Evolutionary conservation across 345 rosid species (phyloP).

Genomic region (Nephelium lappaceum): DNA sequence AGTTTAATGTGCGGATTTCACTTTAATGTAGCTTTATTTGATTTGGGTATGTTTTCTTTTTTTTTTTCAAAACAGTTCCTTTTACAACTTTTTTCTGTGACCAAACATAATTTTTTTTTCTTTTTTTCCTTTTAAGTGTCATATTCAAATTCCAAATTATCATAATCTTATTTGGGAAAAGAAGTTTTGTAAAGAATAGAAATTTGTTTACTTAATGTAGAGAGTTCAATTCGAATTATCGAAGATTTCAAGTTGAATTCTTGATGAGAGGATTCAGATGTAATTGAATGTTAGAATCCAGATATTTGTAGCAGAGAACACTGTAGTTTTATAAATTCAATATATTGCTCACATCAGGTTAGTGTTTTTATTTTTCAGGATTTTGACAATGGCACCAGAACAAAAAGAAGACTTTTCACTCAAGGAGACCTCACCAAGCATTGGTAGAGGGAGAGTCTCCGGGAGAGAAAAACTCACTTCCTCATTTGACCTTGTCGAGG

Average conservation of each 20-base stretch:
- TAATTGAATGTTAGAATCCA: too few species aligned
- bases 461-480: constrained; percentile 34
- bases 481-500: constrained; percentile 45
- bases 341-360: too few species aligned
- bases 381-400: constrained; percentile 21
- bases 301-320: too few species aligned
- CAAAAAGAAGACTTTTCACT: constrained; percentile 37
- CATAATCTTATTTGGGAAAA: too few species aligned
- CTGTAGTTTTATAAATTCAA: too few species aligned
- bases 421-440: constrained; percentile 37
- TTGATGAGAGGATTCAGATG: too few species aligned
- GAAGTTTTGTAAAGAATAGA: too few species aligned
- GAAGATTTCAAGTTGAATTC: too few species aligned
- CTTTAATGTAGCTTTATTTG: not conserved
- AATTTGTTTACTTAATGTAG: too few species aligned
- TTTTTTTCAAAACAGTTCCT: not conserved
- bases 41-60: not conserved
- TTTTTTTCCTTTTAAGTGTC: not conserved
- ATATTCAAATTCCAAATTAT: not conserved
- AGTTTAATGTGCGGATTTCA: not conserved
- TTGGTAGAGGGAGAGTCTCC: constrained; percentile 29
- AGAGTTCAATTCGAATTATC: too few species aligned
- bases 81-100: not conserved
- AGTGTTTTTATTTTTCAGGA: not conserved
- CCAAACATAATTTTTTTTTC: not conserved